A percentile compares a stretch with the other conserved stretches of the same genome.
Evolutionary conservation across 2,329 filamentous ascomycete species (phyloP).

Genomic region (Fusarium sp.): DNA sequence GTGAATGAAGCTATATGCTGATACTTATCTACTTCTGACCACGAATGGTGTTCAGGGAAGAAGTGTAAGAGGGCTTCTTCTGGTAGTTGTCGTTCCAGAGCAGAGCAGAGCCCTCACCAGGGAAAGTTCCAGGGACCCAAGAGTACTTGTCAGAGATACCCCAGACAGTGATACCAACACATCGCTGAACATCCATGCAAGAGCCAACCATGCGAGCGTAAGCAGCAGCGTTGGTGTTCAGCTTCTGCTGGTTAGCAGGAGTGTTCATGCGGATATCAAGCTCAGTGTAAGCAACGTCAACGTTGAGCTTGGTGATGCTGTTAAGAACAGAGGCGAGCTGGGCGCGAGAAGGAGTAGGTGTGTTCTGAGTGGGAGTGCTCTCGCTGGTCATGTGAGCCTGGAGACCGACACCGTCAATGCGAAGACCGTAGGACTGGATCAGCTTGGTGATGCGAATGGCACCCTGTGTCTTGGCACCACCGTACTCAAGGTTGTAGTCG

Average conservation of each 20-base stretch:
- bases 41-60: slow-evolving; percentile 14
- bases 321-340: background rate
- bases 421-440: slow-evolving; percentile 15
- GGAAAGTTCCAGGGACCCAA: slow-evolving; percentile 11
- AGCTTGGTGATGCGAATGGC: slow-evolving; percentile 20
- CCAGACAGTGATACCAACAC: slow-evolving; percentile 22
- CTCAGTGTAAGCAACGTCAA: slow-evolving; percentile 17
- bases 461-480: slow-evolving; percentile 6
- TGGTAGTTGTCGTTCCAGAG: slow-evolving; percentile 21
- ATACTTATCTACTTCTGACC: background rate
- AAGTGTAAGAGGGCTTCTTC: slow-evolving; percentile 22
- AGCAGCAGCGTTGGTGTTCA: slow-evolving; percentile 11
- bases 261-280: slow-evolving; percentile 20
- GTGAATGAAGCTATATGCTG: accelerated
- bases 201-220: slow-evolving; percentile 16
- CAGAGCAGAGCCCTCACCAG: slow-evolving; percentile 10
- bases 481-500: slow-evolving; percentile 27
- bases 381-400: slow-evolving; percentile 27
- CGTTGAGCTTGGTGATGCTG: slow-evolving; percentile 6
- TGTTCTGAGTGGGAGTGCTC: slow-evolving; percentile 20
- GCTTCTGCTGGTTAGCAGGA: slow-evolving; percentile 9
- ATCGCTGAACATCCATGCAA: slow-evolving; percentile 23
- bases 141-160: slow-evolving; percentile 25
- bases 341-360: slow-evolving; percentile 9
- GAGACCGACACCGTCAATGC: slow-evolving; percentile 19